A percentile compares a stretch with the other conserved stretches of the same genome.
phyloP scores from a whole-genome alignment of 1,139 yeast species.

The Kurtzmaniella quercitrusa region DNA sequence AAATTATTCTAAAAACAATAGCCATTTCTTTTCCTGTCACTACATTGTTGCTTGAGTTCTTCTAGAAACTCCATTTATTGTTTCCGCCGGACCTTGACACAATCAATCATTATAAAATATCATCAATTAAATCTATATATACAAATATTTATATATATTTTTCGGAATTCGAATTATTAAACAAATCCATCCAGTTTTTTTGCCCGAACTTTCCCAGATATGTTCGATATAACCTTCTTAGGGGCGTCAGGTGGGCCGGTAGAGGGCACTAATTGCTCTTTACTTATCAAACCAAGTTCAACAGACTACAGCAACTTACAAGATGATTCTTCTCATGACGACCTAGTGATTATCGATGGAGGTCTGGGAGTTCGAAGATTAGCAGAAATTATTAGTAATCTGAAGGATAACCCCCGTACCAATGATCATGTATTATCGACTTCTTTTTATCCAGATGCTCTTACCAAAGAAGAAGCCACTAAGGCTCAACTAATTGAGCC shows the following conservation, averaged over 20 bases:
- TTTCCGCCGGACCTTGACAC: background rate
- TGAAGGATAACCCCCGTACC: conserved; percentile 8
- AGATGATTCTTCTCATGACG: conserved; percentile 20
- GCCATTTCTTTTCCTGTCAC: background rate
- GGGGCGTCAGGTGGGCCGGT: conserved; percentile 82
- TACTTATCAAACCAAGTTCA: conserved; percentile 54
- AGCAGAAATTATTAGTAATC: conserved; percentile 43
- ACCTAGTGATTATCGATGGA: conserved; percentile 66
- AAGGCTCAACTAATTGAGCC: conserved; percentile 24
- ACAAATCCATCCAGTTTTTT: no score
- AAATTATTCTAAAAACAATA: no score
- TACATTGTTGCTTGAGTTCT: background rate
- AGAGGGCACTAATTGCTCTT: conserved; percentile 63
- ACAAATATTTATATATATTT: no score
- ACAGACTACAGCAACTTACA: conserved; percentile 33
- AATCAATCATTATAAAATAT: background rate
- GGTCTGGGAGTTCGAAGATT: conserved; percentile 57
- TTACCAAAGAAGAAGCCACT: conserved; percentile 16
- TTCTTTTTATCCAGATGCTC: conserved; percentile 23
- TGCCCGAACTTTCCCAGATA: background rate
- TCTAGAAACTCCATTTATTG: background rate
- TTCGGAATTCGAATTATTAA: no score
- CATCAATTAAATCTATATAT: no score
- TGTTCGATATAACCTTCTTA: conserved; percentile 52
- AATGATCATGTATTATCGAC: background rate